These are phyloP conservation scores for Pleurotus giganteus DNA, from an alignment of 768 basidiomycete species.

Conservation along the genomic window DNA sequence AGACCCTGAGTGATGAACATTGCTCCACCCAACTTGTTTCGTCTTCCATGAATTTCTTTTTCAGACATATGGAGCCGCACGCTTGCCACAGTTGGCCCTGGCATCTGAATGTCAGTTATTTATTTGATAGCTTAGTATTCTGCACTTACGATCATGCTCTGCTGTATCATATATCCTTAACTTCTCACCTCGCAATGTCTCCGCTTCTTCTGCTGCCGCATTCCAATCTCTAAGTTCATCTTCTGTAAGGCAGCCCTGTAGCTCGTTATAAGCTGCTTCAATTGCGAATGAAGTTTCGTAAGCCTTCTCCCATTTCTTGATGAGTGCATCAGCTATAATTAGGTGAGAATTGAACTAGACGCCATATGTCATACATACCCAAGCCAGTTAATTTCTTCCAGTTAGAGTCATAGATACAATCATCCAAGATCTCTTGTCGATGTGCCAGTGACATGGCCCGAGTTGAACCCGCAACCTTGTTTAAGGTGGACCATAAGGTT, in stretches of 20 bases:
- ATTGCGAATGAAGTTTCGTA: not conserved
- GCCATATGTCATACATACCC: constrained; percentile 14
- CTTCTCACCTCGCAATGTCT: not conserved
- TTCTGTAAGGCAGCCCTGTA: not conserved
- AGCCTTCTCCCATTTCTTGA: constrained; percentile 13
- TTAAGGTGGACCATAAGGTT: constrained; percentile 26
- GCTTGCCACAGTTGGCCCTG: too few species aligned
- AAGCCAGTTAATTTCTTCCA: constrained; percentile 26
- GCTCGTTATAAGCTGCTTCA: constrained; percentile 1
- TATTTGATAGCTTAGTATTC: too few species aligned
- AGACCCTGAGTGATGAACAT: too few species aligned
- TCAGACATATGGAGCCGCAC: too few species aligned
- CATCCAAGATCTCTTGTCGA: constrained; percentile 30
- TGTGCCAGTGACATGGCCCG: constrained; percentile 31
- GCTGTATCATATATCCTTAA: constrained; percentile 4
- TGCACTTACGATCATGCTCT: not conserved
- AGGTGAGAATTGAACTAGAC: not conserved
- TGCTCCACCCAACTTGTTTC: too few species aligned
- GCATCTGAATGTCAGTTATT: too few species aligned
- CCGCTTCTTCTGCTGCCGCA: not conserved
- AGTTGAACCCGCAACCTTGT: constrained; percentile 22
- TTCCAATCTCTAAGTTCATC: not conserved
- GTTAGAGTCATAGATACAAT: constrained; percentile 34
- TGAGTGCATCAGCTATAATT: constrained; percentile 11
- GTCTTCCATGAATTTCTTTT: too few species aligned